phyloP scores from a whole-genome alignment of 768 basidiomycete species.

The Austroboletus eburneus region DNA sequence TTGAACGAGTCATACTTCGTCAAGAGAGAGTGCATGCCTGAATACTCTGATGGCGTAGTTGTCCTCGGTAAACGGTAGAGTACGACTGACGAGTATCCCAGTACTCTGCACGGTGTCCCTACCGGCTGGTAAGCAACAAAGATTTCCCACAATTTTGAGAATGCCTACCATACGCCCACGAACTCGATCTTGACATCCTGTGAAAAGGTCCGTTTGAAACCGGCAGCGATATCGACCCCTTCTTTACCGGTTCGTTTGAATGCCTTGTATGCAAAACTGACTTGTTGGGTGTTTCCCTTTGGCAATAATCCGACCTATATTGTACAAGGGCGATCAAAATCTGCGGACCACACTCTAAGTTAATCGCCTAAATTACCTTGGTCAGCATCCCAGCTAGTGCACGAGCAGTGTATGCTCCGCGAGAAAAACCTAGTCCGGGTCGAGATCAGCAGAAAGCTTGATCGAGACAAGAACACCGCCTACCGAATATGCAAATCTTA shows the following conservation, averaged over 20 bases:
- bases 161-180: constrained; percentile 67
- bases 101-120: constrained; percentile 83
- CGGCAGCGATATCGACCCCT: constrained; percentile 46
- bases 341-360: not conserved
- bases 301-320: constrained; percentile 66
- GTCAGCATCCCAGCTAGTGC: constrained; percentile 73
- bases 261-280: constrained; percentile 71
- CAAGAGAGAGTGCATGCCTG: constrained; percentile 73
- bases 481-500: constrained; percentile 71
- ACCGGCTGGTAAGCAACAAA: constrained; percentile 3
- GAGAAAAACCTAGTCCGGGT: constrained; percentile 59
- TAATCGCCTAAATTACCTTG: constrained; percentile 46
- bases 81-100: constrained; percentile 55
- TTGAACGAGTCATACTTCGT: constrained; percentile 48
- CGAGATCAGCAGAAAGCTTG: constrained; percentile 11
- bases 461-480: constrained; percentile 3
- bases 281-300: constrained; percentile 61
- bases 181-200: constrained; percentile 69
- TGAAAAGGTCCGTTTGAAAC: constrained; percentile 73
- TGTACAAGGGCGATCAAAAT: constrained; percentile 1
- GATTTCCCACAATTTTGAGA: not conserved
- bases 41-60: constrained; percentile 66
- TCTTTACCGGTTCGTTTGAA: constrained; percentile 51
- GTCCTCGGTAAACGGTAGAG: constrained; percentile 62
- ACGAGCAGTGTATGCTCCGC: constrained; percentile 62